phyloP scores from a whole-genome alignment of 78 protist species.

The Chrysochromulina tobinii region DNA sequence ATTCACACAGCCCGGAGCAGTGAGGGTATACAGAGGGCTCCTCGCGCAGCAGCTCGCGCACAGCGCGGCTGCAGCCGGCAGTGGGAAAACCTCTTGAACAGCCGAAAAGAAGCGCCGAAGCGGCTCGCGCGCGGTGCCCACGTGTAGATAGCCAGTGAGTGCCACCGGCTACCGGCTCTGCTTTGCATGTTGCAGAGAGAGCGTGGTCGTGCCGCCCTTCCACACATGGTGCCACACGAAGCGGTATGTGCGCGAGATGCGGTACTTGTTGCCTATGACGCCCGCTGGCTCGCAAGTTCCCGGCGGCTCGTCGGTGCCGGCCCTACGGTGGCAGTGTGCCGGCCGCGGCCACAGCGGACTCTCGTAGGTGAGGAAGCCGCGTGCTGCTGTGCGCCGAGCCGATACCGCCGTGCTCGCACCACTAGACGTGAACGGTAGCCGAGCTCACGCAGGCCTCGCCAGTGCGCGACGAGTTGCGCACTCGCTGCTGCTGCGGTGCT shows the following conservation, averaged over 20 bases:
- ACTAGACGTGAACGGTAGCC: no score
- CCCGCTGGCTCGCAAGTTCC: conserved; percentile 4
- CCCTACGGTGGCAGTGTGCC: not conserved
- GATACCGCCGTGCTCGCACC: no score
- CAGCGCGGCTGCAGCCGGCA: no score
- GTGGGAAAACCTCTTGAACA: not conserved
- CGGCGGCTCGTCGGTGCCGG: not conserved
- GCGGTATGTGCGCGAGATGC: not conserved
- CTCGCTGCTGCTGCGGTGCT: no score
- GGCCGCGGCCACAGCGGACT: no score
- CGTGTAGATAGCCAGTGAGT: not conserved
- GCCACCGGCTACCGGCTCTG: not conserved
- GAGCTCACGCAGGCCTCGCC: no score
- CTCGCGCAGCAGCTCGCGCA: no score
- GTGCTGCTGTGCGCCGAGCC: no score
- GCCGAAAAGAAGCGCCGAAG: not conserved
- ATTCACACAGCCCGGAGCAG: no score
- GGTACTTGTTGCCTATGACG: not conserved
- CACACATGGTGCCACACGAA: not conserved
- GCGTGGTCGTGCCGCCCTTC: not conserved
- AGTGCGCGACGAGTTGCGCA: no score
- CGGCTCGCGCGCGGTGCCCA: conserved; percentile 4
- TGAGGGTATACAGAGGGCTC: no score
- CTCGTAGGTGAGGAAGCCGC: no score
- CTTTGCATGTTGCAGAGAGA: not conserved